These are phyloP conservation scores for Stachybotrys chartarum DNA, from an alignment of 2,329 filamentous ascomycete genomes.

Conservation along the genomic window DNA sequence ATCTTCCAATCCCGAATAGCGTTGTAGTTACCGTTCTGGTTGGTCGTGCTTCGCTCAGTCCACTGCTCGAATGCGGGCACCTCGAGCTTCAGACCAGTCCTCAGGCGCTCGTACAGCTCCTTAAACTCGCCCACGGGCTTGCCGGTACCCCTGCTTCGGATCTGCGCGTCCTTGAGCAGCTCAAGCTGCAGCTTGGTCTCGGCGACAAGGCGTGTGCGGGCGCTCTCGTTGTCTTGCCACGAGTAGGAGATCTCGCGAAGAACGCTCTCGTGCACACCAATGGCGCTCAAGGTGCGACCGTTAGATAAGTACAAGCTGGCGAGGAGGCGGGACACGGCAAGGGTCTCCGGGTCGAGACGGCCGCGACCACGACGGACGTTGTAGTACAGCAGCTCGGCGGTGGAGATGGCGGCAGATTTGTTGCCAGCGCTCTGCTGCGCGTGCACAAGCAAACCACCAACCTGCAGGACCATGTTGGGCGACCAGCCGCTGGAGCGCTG, in stretches of 20 bases:
- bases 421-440: conserved; percentile 10
- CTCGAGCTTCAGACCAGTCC: conserved; percentile 7
- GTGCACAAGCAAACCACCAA: conserved; percentile 15
- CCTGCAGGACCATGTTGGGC: conserved; percentile 10
- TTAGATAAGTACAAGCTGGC: conserved; percentile 11
- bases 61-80: conserved; percentile 14
- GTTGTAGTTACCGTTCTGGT: conserved; percentile 11
- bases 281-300: conserved; percentile 8
- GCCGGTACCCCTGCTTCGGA: conserved; percentile 12
- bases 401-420: conserved; percentile 11
- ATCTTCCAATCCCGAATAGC: conserved; percentile 10
- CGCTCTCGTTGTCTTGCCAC: conserved; percentile 5
- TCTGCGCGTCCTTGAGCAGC: conserved; percentile 10
- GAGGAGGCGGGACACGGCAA: conserved; percentile 15
- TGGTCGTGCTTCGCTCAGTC: conserved; percentile 8
- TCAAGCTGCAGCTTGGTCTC: conserved; percentile 13
- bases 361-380: conserved; percentile 17
- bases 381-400: conserved; percentile 15
- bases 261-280: conserved; percentile 12
- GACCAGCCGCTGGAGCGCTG: conserved; percentile 13
- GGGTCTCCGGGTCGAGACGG: conserved; percentile 14
- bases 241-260: conserved; percentile 14
- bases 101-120: conserved; percentile 10
- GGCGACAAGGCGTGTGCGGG: conserved; percentile 5
- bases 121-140: conserved; percentile 9